A percentile compares a stretch with the other conserved stretches of the same genome.
Evolutionary conservation across 129 eudicot genomes (phyloP).

Genomic region (Flaveria linearis): DNA sequence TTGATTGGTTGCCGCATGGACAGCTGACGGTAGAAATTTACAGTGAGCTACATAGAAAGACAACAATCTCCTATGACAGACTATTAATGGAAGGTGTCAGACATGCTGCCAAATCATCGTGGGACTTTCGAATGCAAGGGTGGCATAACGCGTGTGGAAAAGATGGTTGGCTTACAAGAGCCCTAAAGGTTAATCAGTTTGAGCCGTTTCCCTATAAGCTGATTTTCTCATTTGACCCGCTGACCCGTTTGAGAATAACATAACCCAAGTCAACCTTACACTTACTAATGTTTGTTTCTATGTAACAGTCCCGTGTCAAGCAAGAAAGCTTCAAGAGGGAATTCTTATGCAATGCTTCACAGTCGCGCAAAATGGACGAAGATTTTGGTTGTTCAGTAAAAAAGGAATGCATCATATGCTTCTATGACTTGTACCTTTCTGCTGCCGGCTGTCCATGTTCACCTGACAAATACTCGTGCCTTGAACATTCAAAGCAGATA

Average conservation of each 20-base stretch:
- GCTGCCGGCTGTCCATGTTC: constrained; percentile 69
- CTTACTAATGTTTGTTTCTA: not conserved
- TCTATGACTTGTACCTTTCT: constrained; percentile 70
- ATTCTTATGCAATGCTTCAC: constrained; percentile 46
- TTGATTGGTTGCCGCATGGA: constrained; percentile 95
- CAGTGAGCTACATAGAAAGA: constrained; percentile 52
- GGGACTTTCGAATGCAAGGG: constrained; percentile 21
- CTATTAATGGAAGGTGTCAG: constrained; percentile 59
- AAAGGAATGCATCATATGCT: constrained; percentile 64
- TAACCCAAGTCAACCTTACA: not conserved
- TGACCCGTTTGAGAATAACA: not conserved
- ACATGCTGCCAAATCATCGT: constrained; percentile 50
- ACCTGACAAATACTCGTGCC: constrained; percentile 64
- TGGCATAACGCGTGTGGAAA: constrained; percentile 62
- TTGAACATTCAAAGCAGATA: constrained; percentile 61
- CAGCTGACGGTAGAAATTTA: constrained; percentile 54
- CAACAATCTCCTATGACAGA: constrained; percentile 73
- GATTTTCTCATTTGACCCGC: not conserved
- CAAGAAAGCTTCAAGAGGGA: constrained; percentile 51
- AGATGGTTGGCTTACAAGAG: constrained; percentile 61
- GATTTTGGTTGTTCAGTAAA: constrained; percentile 48
- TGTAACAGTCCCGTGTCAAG: constrained; percentile 42
- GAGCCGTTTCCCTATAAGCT: not conserved
- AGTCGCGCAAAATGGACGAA: constrained; percentile 44
- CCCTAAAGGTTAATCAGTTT: constrained; percentile 54